Base-by-base conservation (phyloP, 768 basidiomycete genomes). In the Mycena capillaripes region DNA sequence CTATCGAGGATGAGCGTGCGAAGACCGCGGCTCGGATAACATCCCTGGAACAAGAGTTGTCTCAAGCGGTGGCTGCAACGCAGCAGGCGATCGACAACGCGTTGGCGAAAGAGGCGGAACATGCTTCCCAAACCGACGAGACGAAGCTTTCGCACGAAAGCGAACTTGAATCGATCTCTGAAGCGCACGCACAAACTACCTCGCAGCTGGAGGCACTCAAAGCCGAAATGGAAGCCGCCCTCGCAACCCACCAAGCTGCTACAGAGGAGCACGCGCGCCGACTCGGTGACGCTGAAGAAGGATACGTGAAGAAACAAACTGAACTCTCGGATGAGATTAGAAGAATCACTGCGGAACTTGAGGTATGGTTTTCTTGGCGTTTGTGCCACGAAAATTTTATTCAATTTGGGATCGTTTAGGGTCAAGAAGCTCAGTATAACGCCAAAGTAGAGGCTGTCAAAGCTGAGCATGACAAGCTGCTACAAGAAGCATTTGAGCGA, bases 401-500 rank as follows among this genome's bases (percentile, higher is more conserved):
- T 42, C 19, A 40, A 46, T 40, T 42, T 64, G 74, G 38, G 42
- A 60, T 21, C 29, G 14, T 72, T 42, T 46, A 95, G 95, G 84
- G 84, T 58, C 90, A 95, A 84, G 93, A 94, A 78, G 82, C 88
- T 25, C 85, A 90, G 59, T 95, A 95, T 78, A 84, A 87, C 77
- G 84, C 86, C 10, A 92, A 91, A 80, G 88, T 95, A 29, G 89
- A 91, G 16, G 86, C 77, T 19, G 89, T 94, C 46, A 91, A 91
- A 76, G 87, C 84, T 21, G 92, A 95, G 74, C 92, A 94, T 71
- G 85, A 86, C 17, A 81, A 83, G 59, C 84, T 90, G 50, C 82
- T 95, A 21, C 84, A 91, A 72, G 89, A 93, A 67, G 92, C 91
- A 4, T 95, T 95, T 79, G 89, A 92, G 70, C 90, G 89, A 55